Percentiles rank a stretch among this genome's conserved stretches.
phyloP scores from a whole-genome alignment of 768 basidiomycete genomes.

The Nidularia pulvinata region DNA sequence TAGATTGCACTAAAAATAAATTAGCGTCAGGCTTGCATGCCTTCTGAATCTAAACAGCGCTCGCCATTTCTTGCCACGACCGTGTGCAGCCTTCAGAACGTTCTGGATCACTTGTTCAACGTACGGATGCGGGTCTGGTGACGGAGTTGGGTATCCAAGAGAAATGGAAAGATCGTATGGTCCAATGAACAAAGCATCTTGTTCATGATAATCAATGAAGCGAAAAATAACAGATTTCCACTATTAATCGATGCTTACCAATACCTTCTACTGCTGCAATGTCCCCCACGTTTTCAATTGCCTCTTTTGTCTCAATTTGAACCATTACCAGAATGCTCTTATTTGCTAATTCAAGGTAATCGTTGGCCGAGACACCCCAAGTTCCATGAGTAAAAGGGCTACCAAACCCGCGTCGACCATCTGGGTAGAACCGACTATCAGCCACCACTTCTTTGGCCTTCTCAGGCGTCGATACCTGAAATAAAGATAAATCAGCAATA shows the following conservation, averaged over 20 bases:
- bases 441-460: conserved; percentile 57
- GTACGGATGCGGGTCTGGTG: background rate
- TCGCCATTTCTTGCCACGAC: background rate
- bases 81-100: background rate
- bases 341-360: conserved; percentile 59
- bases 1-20: conserved; percentile 14
- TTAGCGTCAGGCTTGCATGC: background rate
- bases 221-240: background rate
- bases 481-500: background rate
- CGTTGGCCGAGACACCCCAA: conserved; percentile 50
- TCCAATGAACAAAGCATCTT: conserved; percentile 26
- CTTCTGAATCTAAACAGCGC: background rate
- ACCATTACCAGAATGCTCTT: conserved; percentile 55
- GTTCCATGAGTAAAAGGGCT: conserved; percentile 58
- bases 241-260: conserved; percentile 29
- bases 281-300: conserved; percentile 53
- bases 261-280: conserved; percentile 66
- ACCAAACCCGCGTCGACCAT: conserved; percentile 64
- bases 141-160: background rate
- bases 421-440: conserved; percentile 63
- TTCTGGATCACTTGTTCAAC: background rate
- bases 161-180: conserved; percentile 2
- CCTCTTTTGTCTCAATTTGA: conserved; percentile 68
- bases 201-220: conserved; percentile 18
- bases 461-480: conserved; percentile 52